Evolutionary conservation across 2,329 filamentous ascomycete species (phyloP), one percentile per base, ranked within the genome.

Genomic region (Microdochium bolleyi): DNA sequence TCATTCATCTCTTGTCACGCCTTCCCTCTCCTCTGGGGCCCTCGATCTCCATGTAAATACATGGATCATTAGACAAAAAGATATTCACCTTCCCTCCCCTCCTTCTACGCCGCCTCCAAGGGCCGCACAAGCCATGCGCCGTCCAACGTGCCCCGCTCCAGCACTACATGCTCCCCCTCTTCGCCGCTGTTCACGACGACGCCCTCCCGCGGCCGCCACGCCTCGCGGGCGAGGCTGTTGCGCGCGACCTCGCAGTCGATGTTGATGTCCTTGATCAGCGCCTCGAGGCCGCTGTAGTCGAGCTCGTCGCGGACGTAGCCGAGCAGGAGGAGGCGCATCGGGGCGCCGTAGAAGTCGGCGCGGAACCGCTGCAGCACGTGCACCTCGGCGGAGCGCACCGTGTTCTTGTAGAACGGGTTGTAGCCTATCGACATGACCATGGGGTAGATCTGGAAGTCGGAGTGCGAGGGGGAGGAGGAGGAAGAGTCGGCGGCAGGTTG

Each of bases 341-440:
- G 81, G 4, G 79, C 80, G 56, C 82, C 88, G 72, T 97, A 97
- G 67, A 99, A 99, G 66, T 97, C 91, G 38, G 77, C 73, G 2
- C 72, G 68, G 67, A 96, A 95, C 46, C 76, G 69, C 64, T 89
- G 85, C 69, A 99, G 80, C 52, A 99, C 81, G 72, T 96, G 91
- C 53, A 95, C 91, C 77, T 96, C 91, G 65, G 94, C 91, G 57
- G 83, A 89, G 56, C 89, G 85, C 49, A 89, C 83, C 3, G 80
- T 85, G 77, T 99, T 97, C 68, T 92, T 91, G 79, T 96, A 99
- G 73, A 92, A 97, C 0, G 94, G 94, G 71, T 97, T 99, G 80
- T 92, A 97, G 48, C 94, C 94, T 59, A 96, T 92, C 56, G 84
- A 89, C 85, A 96, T 88, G 59, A 95, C 91, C 80, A 95, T 94